Conservation (phyloP, 2,329 filamentous ascomycete species). For the Raffaelea ambrosiae region DNA sequence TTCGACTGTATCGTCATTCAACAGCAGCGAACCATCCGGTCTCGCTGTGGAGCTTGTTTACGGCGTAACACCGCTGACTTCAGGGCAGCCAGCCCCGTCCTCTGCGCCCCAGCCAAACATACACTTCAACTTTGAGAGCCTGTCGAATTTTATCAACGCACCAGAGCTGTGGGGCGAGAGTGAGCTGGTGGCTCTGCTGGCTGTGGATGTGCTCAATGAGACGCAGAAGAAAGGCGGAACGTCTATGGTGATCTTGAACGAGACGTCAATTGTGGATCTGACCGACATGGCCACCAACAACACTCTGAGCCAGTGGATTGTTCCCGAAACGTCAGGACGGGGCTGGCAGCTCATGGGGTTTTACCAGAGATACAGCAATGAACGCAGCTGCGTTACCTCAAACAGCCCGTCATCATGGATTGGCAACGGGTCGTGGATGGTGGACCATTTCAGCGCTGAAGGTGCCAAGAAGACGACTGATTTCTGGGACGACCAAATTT, state of each 20-base stretch:
- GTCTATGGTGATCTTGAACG: background rate
- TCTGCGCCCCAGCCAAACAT: conserved; percentile 10
- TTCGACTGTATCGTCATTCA: conserved; percentile 11
- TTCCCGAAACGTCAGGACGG: background rate
- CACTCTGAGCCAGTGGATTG: conserved; percentile 9
- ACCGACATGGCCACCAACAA: conserved; percentile 6
- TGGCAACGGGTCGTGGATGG: conserved; percentile 17
- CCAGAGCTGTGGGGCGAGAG: conserved; percentile 14
- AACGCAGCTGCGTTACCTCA: conserved; percentile 13
- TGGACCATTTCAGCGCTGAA: conserved; percentile 17
- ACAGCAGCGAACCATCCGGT: conserved; percentile 21
- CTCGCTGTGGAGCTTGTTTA: conserved; percentile 23
- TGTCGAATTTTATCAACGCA: conserved; percentile 14
- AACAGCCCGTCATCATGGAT: conserved; percentile 9
- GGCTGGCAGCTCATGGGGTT: conserved; percentile 14
- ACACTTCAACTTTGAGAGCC: conserved; percentile 10
- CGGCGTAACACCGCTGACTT: conserved; percentile 20
- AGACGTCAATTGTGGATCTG: conserved; percentile 8
- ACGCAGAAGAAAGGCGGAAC: background rate
- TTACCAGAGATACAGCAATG: conserved; percentile 16
- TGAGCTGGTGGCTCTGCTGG: conserved; percentile 15
- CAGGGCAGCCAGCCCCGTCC: conserved; percentile 18
- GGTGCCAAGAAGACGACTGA: conserved; percentile 16
- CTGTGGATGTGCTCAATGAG: conserved; percentile 7
- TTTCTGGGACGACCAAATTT: conserved; percentile 18